Evolutionary conservation across 2,329 filamentous ascomycete genomes (phyloP).

Genomic region (Teratosphaeria zuluensis): DNA sequence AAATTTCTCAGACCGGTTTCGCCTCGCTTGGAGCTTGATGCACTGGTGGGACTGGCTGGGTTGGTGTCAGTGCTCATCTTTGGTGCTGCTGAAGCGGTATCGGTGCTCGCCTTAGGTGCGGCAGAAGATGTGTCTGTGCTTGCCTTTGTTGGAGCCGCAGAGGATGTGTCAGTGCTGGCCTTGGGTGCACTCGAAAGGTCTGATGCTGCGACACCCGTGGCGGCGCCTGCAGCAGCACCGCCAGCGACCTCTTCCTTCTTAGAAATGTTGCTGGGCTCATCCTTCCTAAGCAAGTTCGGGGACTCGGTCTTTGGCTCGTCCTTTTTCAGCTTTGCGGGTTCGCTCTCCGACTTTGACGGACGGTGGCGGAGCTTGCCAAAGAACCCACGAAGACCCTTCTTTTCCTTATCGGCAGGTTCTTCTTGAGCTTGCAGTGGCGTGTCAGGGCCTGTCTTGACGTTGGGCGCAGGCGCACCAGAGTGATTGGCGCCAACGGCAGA

Average conservation of each 20-base stretch:
- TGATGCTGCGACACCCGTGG: constrained; percentile 3
- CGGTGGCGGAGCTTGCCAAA: constrained; percentile 18
- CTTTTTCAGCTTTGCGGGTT: constrained; percentile 4
- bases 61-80: neutral
- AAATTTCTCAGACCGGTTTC: constrained; percentile 7
- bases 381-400: constrained; percentile 21
- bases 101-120: neutral
- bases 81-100: neutral
- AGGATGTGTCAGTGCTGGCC: neutral
- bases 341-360: constrained; percentile 9
- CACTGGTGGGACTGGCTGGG: constrained; percentile 7
- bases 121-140: neutral
- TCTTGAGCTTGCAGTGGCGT: neutral
- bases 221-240: neutral
- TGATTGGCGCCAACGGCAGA: neutral
- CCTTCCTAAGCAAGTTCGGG: neutral
- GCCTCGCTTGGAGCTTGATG: constrained; percentile 18
- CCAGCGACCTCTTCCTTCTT: constrained; percentile 2
- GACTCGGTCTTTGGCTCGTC: neutral
- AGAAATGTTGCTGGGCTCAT: neutral
- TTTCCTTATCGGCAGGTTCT: constrained; percentile 6
- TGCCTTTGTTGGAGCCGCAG: neutral
- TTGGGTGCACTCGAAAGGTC: neutral
- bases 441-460: constrained; percentile 1
- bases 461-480: constrained; percentile 2